Evolutionary conservation across 371 early-diverging fungal species (phyloP).

Genomic region (Cokeromyces recurvatus): DNA sequence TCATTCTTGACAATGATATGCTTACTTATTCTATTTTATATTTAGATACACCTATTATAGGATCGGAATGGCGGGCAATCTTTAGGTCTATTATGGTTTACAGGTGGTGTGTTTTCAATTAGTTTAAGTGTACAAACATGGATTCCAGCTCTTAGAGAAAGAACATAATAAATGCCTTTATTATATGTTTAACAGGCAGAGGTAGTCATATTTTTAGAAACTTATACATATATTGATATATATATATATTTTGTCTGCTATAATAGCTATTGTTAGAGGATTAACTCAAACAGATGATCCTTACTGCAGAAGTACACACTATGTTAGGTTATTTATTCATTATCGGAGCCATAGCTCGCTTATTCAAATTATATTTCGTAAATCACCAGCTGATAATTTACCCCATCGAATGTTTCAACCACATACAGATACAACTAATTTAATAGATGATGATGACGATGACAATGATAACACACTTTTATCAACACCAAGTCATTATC

Average conservation of each 20-base stretch:
- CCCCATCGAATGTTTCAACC: slow-evolving; percentile 22
- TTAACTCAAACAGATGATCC: no score
- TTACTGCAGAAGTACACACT: slow-evolving; percentile 26
- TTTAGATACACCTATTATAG: slow-evolving; percentile 19
- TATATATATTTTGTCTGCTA: no score
- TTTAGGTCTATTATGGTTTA: slow-evolving; percentile 29
- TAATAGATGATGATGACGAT: slow-evolving; percentile 15
- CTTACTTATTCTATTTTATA: slow-evolving; percentile 1
- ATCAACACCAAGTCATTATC: no score
- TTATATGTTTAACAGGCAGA: slow-evolving; percentile 23
- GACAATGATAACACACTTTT: slow-evolving; percentile 11
- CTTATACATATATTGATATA: no score
- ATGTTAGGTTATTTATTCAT: slow-evolving; percentile 37
- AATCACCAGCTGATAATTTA: slow-evolving; percentile 34
- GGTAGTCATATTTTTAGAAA: no score
- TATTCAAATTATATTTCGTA: slow-evolving; percentile 37
- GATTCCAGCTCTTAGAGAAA: slow-evolving; percentile 21
- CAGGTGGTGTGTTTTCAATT: slow-evolving; percentile 29
- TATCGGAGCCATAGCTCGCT: slow-evolving; percentile 26
- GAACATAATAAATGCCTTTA: slow-evolving; percentile 20
- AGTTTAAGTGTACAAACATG: slow-evolving; percentile 24
- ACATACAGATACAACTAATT: no score
- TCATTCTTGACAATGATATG: slow-evolving; percentile 19
- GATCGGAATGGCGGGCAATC: slow-evolving; percentile 22
- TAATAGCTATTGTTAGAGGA: no score